Conservation (phyloP, 768 basidiomycete genomes). For the Albatrellus ellisii region DNA sequence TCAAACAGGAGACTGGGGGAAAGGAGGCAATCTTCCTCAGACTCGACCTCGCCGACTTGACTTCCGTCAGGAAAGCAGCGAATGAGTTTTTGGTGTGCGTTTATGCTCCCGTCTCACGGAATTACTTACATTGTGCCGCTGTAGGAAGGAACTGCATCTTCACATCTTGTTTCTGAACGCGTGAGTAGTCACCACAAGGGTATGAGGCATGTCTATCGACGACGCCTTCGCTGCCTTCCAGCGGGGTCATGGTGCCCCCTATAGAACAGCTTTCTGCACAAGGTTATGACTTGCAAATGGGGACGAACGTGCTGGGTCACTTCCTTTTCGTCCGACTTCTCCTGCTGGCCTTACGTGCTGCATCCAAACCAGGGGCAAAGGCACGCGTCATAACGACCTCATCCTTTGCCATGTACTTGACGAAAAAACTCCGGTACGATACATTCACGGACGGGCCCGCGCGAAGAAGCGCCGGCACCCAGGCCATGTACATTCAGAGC, state of each 20-base stretch:
- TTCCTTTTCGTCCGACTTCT: conserved; percentile 15
- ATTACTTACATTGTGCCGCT: not conserved
- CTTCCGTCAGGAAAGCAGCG: not conserved
- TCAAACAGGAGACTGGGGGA: conserved; percentile 5
- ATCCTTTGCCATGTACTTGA: not conserved
- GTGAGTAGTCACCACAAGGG: not conserved
- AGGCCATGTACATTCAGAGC: conserved; percentile 6
- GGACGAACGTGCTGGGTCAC: conserved; percentile 15
- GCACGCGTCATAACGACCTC: conserved; percentile 18
- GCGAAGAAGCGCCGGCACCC: not conserved
- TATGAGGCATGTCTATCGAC: not conserved
- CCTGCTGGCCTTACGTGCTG: conserved; percentile 15
- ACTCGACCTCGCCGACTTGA: conserved; percentile 4
- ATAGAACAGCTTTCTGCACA: conserved; percentile 8
- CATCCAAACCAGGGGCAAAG: conserved; percentile 5
- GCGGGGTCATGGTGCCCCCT: conserved; percentile 6
- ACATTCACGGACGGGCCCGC: conserved; percentile 1
- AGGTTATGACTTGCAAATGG: conserved; percentile 14
- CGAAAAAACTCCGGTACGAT: conserved; percentile 1
- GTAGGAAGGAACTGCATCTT: conserved; percentile 4
- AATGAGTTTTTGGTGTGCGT: conserved; percentile 1
- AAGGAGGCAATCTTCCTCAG: conserved; percentile 4
- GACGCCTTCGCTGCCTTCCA: not conserved
- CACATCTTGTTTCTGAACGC: conserved; percentile 5
- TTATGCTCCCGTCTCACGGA: not conserved